These are phyloP conservation scores for Termitomyces sp. DNA, from an alignment of 768 basidiomycete genomes.

Conservation along the genomic window DNA sequence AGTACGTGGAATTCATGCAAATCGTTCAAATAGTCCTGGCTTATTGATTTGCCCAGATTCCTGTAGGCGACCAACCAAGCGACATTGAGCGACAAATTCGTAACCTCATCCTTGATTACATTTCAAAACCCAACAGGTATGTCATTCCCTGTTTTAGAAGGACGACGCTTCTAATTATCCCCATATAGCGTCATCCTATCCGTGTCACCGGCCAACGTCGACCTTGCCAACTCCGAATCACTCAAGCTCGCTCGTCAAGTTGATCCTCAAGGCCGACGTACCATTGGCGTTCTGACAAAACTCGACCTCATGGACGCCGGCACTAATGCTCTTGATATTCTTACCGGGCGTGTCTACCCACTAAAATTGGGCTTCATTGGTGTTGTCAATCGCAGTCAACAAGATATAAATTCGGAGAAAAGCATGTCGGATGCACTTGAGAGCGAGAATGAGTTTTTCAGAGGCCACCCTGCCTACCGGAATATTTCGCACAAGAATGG, in stretches of 20 bases:
- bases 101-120: conserved; percentile 90
- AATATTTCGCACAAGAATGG: conserved; percentile 97
- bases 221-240: conserved; percentile 97
- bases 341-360: conserved; percentile 96
- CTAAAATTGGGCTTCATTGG: conserved; percentile 98
- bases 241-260: conserved; percentile 94
- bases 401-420: conserved; percentile 89
- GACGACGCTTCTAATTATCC: neutral
- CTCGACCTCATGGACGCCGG: conserved; percentile 99
- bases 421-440: conserved; percentile 80
- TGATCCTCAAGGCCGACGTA: conserved; percentile 93
- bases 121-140: conserved; percentile 93
- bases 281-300: conserved; percentile 95
- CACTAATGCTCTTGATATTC: conserved; percentile 93
- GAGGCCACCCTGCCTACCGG: conserved; percentile 82
- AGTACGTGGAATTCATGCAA: conserved; percentile 35
- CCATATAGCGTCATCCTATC: conserved; percentile 87
- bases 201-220: conserved; percentile 96
- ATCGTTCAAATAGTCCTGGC: neutral
- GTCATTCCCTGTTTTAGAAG: conserved; percentile 11
- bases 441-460: conserved; percentile 89
- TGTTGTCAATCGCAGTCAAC: conserved; percentile 95
- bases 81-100: conserved; percentile 98
- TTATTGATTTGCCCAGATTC: conserved; percentile 49
- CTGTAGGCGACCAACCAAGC: conserved; percentile 94